These are phyloP conservation scores for Sisymbrium altissimum DNA, from an alignment of 345 rosid species.

Conservation along the genomic window DNA sequence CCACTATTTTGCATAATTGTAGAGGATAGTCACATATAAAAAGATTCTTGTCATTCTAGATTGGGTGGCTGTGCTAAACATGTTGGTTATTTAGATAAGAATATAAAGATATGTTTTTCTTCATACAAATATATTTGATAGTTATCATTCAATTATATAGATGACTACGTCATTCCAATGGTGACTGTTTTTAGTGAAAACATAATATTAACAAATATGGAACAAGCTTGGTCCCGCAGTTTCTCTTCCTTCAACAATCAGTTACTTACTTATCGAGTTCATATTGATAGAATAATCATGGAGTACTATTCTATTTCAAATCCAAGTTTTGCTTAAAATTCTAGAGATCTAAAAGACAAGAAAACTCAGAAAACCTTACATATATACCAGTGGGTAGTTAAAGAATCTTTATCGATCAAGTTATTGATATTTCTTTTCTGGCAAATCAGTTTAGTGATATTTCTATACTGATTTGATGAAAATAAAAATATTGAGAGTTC, in stretches of 20 bases:
- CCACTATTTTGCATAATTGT: neutral
- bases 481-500: neutral
- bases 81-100: neutral
- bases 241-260: neutral
- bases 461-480: neutral
- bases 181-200: neutral
- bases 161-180: neutral
- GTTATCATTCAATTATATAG: neutral
- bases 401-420: neutral
- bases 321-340: neutral
- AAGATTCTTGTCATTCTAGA: neutral
- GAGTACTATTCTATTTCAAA: neutral
- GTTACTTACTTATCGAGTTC: neutral
- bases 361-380: neutral
- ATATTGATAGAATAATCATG: conserved; percentile 3
- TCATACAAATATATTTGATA: neutral
- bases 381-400: neutral
- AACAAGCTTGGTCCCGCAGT: neutral
- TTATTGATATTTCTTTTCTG: neutral
- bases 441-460: neutral
- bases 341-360: neutral
- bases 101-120: neutral
- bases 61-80: conserved; percentile 11
- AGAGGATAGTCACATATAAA: conserved; percentile 1
- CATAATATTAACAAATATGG: conserved; percentile 7